Evolutionary conservation across 768 basidiomycete genomes (phyloP).

Genomic region (Leccinum variicolor): DNA sequence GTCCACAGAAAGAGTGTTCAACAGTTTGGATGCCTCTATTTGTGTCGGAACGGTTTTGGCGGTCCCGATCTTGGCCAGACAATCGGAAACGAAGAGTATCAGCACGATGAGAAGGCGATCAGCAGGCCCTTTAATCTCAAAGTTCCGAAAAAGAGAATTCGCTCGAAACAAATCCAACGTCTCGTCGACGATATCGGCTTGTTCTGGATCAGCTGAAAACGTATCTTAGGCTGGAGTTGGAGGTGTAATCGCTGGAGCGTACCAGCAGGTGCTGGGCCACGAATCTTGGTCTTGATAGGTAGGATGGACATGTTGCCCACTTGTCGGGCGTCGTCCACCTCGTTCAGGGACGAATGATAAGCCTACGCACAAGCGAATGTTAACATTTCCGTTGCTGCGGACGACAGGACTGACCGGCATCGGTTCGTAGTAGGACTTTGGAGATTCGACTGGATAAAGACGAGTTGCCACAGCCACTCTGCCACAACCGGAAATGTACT

Average conservation of each 20-base stretch:
- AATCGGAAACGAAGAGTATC: slow-evolving; percentile 97
- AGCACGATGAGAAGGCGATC: slow-evolving; percentile 95
- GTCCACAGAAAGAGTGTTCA: slow-evolving; percentile 93
- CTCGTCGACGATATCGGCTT: slow-evolving; percentile 92
- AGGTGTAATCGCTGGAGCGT: slow-evolving; percentile 16
- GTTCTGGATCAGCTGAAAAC: slow-evolving; percentile 65
- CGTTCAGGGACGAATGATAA: slow-evolving; percentile 94
- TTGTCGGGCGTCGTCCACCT: slow-evolving; percentile 72
- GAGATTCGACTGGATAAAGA: slow-evolving; percentile 14
- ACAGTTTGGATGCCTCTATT: slow-evolving; percentile 81
- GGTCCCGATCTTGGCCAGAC: slow-evolving; percentile 83
- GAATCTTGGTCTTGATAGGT: slow-evolving; percentile 87
- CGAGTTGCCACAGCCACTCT: slow-evolving; percentile 25
- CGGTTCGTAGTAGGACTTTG: slow-evolving; percentile 2
- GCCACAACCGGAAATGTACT: background rate
- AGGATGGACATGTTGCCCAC: slow-evolving; percentile 89
- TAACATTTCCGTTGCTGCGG: slow-evolving; percentile 1
- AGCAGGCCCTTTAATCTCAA: slow-evolving; percentile 98
- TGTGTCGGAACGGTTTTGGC: slow-evolving; percentile 65
- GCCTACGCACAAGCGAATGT: slow-evolving; percentile 50
- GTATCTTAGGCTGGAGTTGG: slow-evolving; percentile 11
- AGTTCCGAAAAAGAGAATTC: slow-evolving; percentile 98
- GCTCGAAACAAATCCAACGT: slow-evolving; percentile 95
- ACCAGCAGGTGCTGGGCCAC: slow-evolving; percentile 90
- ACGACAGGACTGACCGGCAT: slow-evolving; percentile 51